Conservation (phyloP, 2,329 filamentous ascomycete genomes). For the Pseudonectria buxi region DNA sequence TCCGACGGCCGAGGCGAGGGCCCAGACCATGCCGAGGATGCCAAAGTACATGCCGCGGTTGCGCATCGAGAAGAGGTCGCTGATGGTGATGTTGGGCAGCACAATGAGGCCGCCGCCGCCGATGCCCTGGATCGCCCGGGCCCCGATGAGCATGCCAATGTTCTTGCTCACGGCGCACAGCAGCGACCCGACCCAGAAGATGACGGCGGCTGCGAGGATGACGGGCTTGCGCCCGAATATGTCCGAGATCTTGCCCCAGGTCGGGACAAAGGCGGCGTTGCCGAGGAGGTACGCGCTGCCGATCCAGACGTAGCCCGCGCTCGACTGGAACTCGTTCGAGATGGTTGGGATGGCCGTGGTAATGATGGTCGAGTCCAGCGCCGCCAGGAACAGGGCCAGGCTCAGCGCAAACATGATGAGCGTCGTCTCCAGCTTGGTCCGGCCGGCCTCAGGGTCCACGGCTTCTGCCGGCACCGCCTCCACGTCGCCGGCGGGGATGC, state of each 20-base stretch:
- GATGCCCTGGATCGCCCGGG: conserved; percentile 49
- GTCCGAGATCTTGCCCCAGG: conserved; percentile 60
- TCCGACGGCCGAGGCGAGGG: conserved; percentile 57
- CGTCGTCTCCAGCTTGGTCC: conserved; percentile 32
- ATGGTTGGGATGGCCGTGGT: conserved; percentile 63
- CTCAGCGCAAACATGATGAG: conserved; percentile 37
- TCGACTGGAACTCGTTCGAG: conserved; percentile 55
- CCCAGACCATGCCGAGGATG: conserved; percentile 52
- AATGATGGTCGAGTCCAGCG: conserved; percentile 55
- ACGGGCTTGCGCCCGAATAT: conserved; percentile 53
- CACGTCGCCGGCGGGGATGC: conserved; percentile 6
- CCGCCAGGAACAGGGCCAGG: conserved; percentile 44
- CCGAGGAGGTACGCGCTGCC: conserved; percentile 67
- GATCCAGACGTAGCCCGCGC: conserved; percentile 70
- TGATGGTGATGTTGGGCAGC: conserved; percentile 53
- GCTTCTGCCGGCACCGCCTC: conserved; percentile 7
- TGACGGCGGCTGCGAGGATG: conserved; percentile 41
- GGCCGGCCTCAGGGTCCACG: conserved; percentile 27
- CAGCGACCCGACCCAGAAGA: conserved; percentile 50
- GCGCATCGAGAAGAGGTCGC: conserved; percentile 48
- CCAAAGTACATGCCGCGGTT: conserved; percentile 47
- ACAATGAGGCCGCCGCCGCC: conserved; percentile 53
- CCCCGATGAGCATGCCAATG: conserved; percentile 48
- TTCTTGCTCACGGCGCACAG: conserved; percentile 44
- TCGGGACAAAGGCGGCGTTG: conserved; percentile 58